Base-by-base conservation (phyloP, 371 early-diverging fungal species). In the Syncephalastrum racemosum region DNA sequence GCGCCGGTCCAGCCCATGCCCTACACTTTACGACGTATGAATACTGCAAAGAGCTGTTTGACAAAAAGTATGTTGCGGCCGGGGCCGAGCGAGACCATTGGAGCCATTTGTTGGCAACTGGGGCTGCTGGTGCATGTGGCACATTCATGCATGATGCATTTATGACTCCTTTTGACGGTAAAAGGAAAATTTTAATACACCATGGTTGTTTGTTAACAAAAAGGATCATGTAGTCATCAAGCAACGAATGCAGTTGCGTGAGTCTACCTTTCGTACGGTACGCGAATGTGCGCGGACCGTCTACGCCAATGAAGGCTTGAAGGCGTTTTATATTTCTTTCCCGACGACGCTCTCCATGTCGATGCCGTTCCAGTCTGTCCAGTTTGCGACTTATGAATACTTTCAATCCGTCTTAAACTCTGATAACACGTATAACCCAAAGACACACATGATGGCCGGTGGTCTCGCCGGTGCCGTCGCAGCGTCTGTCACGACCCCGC, bases 1-100 rank as follows among this genome's bases (percentile, higher is more conserved):
- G 97, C 6, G 96, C 97, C 1, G 98, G 98, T 0, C 98, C 98
- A 4, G 91, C 98, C 2, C 98, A 97, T 64, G 98, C 98, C 0
- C 75, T 98, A 22, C 94, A 95, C 66, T 98, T 96, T 81, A 94
- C 92, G 12, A 89, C 92, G 2, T 98, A 98, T 69, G 98, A 98
- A 60, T 80, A 87, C 25, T 88, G 86, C 55, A 98, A 96, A 77
- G 83, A 83, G 22, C 52, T 79, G 4, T 85, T 93, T 59, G 36
- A 31, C 36, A 31, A 31, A 2, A 22, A 45, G 24, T 48, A 53
- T n/a, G 49, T 41, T 39, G 59, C 24, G 3, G 86, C 82, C 13
- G 86, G 69, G 8, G 77, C 75, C 59, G 65, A 49, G 15, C 47
- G 36, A 15, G 82, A 62, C 20, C 46, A 54, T 62, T 89, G 82